phyloP scores from a whole-genome alignment of 768 basidiomycete genomes.

The Podaxis rugospora region DNA sequence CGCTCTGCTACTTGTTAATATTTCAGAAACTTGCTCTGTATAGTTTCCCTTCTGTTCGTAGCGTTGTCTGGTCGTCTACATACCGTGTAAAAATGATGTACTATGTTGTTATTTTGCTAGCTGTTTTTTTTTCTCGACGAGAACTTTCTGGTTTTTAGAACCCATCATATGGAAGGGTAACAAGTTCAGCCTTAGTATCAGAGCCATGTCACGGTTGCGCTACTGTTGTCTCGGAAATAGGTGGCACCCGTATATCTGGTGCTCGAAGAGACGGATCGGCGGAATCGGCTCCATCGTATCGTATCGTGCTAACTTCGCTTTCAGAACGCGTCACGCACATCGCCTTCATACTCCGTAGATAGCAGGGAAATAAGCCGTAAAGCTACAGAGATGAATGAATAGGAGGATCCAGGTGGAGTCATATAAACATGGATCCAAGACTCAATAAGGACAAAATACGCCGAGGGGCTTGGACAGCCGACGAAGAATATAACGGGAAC shows the following conservation, averaged over 20 bases:
- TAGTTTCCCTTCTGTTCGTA: too few relatives aligned
- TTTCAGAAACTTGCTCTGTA: too few relatives aligned
- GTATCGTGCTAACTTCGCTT: neutral
- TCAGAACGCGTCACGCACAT: neutral
- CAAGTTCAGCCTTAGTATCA: neutral
- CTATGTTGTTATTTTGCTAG: too few relatives aligned
- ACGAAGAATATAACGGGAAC: neutral
- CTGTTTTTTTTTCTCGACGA: too few relatives aligned
- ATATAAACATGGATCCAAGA: neutral
- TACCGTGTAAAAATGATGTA: too few relatives aligned
- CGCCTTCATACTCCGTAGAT: neutral
- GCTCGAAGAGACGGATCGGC: neutral
- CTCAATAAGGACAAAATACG: neutral
- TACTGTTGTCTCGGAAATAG: neutral
- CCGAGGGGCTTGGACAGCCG: neutral
- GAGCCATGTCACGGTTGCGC: neutral
- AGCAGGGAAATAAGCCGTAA: neutral
- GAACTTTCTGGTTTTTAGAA: too few relatives aligned
- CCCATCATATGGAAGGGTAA: too few relatives aligned
- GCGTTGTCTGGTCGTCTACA: too few relatives aligned
- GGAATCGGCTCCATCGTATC: neutral
- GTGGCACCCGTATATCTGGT: neutral
- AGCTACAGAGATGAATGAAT: neutral
- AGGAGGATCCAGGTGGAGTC: neutral
- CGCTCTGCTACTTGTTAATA: too few relatives aligned